Percentiles rank a stretch among this genome's conserved stretches.
phyloP scores from a whole-genome alignment of 352 stramenopile genomes.

The Phytophthora foliorum region DNA sequence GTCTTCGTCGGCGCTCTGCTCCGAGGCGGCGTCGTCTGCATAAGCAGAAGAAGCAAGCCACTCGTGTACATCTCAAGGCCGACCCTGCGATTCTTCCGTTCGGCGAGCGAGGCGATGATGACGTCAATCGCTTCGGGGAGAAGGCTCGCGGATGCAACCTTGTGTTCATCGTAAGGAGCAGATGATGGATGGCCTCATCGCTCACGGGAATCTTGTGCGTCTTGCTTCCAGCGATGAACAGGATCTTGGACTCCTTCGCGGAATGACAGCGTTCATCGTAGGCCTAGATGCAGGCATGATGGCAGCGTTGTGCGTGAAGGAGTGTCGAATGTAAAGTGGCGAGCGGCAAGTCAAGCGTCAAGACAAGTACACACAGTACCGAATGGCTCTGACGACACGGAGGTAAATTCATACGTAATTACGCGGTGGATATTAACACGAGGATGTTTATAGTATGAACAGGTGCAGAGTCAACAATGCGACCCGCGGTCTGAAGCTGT shows the following conservation, averaged over 20 bases:
- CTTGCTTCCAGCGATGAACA: conserved; percentile 6
- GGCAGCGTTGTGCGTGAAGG: neutral
- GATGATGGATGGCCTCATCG: conserved; percentile 13
- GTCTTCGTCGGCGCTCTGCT: neutral
- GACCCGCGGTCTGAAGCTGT: neutral
- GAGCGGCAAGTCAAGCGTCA: neutral
- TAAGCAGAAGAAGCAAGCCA: neutral
- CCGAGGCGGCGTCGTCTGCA: neutral
- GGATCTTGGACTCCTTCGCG: neutral
- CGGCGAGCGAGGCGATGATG: conserved; percentile 3
- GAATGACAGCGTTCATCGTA: neutral
- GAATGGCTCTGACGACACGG: neutral
- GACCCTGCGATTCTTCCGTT: neutral
- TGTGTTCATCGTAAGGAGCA: conserved; percentile 20
- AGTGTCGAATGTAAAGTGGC: neutral
- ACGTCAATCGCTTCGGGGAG: conserved; percentile 11
- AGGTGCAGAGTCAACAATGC: neutral
- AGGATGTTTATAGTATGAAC: neutral
- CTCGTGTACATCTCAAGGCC: neutral
- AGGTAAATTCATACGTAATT: neutral
- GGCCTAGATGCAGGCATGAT: neutral
- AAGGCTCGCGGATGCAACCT: neutral
- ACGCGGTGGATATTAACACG: neutral
- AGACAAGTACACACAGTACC: neutral
- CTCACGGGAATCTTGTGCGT: conserved; percentile 10